phyloP scores from a whole-genome alignment of 305 asterid species.

The Rubia tinctorum region DNA sequence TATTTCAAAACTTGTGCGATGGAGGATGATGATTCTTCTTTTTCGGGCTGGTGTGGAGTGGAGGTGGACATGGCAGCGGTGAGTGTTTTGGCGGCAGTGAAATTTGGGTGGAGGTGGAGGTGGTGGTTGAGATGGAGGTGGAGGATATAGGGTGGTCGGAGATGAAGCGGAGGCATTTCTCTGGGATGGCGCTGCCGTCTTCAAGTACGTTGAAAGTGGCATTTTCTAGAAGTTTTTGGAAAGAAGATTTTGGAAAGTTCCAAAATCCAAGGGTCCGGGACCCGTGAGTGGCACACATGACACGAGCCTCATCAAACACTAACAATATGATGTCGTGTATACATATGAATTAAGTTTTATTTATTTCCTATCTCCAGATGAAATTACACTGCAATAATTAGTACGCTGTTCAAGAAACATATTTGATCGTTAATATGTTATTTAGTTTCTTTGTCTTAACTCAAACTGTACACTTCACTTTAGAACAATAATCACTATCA shows the following conservation, averaged over 20 bases:
- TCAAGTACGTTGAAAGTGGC: neutral
- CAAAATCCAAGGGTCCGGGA: neutral
- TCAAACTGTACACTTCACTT: too few relatives aligned
- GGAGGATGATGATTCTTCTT: slow-evolving; percentile 12
- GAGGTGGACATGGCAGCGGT: slow-evolving; percentile 56
- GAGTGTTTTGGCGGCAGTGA: slow-evolving; percentile 20
- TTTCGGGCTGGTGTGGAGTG: slow-evolving; percentile 33
- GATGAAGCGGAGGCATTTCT: slow-evolving; percentile 34
- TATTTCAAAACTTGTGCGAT: slow-evolving; percentile 51
- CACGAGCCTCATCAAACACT: too few relatives aligned
- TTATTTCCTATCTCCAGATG: too few relatives aligned
- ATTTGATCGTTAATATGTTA: too few relatives aligned
- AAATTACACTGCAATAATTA: too few relatives aligned
- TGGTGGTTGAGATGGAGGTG: slow-evolving; percentile 17
- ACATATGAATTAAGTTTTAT: too few relatives aligned
- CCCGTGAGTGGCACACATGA: neutral
- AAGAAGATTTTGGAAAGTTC: slow-evolving; percentile 12
- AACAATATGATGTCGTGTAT: too few relatives aligned
- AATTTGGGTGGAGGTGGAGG: slow-evolving; percentile 8
- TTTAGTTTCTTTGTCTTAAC: too few relatives aligned
- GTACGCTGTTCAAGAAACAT: too few relatives aligned
- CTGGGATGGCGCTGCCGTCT: neutral
- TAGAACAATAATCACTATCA: too few relatives aligned
- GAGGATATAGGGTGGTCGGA: slow-evolving; percentile 30
- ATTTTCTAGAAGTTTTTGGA: slow-evolving; percentile 3